Conservation (phyloP, 2,329 filamentous ascomycete species). For the Penicillium concentricum region DNA sequence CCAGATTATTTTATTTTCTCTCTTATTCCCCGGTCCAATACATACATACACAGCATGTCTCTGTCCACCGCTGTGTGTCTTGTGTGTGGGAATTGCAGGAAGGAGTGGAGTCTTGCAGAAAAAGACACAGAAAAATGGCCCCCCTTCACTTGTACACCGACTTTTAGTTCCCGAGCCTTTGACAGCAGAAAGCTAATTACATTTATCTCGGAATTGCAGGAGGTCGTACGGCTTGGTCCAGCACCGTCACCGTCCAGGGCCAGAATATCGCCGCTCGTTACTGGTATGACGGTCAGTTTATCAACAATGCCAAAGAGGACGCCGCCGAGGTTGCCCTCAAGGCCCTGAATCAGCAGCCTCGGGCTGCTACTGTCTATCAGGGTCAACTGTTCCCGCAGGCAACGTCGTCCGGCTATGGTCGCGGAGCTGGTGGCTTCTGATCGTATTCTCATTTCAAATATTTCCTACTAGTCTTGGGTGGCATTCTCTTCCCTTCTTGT, state of each 20-base stretch:
- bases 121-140: slow-evolving; percentile 6
- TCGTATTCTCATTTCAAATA: slow-evolving; percentile 21
- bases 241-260: slow-evolving; percentile 70
- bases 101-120: slow-evolving; percentile 28
- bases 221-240: slow-evolving; percentile 88
- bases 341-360: slow-evolving; percentile 30
- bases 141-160: slow-evolving; percentile 31
- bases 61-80: slow-evolving; percentile 14
- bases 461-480: slow-evolving; percentile 25
- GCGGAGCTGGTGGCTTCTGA: slow-evolving; percentile 30
- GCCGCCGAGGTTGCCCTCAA: slow-evolving; percentile 74
- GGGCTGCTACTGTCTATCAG: slow-evolving; percentile 22
- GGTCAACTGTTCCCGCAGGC: slow-evolving; percentile 25
- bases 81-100: slow-evolving; percentile 19
- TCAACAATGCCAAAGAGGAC: slow-evolving; percentile 86
- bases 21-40: slow-evolving; percentile 5
- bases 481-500: slow-evolving; percentile 21
- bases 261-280: slow-evolving; percentile 68
- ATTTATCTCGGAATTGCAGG: slow-evolving; percentile 52
- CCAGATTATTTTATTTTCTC: slow-evolving; percentile 34
- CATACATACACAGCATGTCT: neutral
- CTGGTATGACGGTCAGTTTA: slow-evolving; percentile 88
- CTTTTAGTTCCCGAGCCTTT: slow-evolving; percentile 24
- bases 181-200: slow-evolving; percentile 26
- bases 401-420: slow-evolving; percentile 15